Evolutionary conservation across 352 stramenopile genomes (phyloP), one percentile per base, ranked within the genome.

Genomic region (Phytophthora foliorum): DNA sequence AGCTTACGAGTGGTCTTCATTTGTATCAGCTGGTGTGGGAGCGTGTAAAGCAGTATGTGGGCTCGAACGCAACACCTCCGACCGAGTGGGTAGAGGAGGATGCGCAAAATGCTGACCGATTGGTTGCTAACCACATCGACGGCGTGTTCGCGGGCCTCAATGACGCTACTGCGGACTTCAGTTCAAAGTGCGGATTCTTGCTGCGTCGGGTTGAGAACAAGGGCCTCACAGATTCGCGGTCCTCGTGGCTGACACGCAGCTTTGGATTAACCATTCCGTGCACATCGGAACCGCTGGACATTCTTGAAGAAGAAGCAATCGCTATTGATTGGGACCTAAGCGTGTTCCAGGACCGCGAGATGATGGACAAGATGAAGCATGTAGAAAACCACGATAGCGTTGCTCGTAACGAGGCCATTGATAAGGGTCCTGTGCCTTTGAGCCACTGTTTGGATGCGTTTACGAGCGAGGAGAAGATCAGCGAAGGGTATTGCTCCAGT

Each of bases 401-500:
- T 17, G 86, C 88, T 39, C 89, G 85, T 46, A 97, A 94, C 46
- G 88, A 97, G 56, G 86, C 82, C 5, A 93, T 95, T 55, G 89
- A 97, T 68, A 95, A 97, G 62, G 89, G 89, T 6, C 89, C 89
- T n/a, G 89, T 97, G 17, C 89, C 89, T 4, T 61, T 95, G 21
- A 84, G 66, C 42, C 83, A 94, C 53, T 97, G 89, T 48, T 68
- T 97, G 44, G 84, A 97, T 63, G 83, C 87, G 6, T 97, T 97
- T 54, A 97, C 88, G 11, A 86, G 72, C 11, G 88, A 95, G 59
- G 89, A 97, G 54, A 95, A 94, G 62, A 95, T 97, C 62, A 92
- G 72, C 38, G 89, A 97, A 59, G 88, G 97, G 63, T 99, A 99
- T 76, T 99, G 98, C 80, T 98, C 92, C 22, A 97, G 91, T 67